Base-by-base conservation (phyloP, 768 basidiomycete species). In the Podaxis pistillaris region DNA sequence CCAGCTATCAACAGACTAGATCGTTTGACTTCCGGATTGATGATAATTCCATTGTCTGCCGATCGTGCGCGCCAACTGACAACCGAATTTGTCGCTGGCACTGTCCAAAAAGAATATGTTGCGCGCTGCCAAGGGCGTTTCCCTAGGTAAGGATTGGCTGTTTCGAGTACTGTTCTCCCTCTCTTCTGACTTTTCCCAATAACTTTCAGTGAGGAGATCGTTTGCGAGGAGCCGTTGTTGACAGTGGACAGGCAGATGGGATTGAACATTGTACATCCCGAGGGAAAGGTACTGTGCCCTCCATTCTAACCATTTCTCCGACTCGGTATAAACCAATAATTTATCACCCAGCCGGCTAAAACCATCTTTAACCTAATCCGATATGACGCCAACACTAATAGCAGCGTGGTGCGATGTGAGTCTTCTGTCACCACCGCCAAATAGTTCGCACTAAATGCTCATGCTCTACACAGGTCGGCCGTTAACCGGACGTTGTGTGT, bases 161-260 rank as follows among this genome's bases (percentile, higher is more conserved):
- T 38, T 40, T 30, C 19, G 59, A 44, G 26, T 5, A 36, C 13
- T 19, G 11, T 30, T 37, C 24, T 28, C 49, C 22, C 17, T 12
- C 40, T 54, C 13, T 22, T 11, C 15, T 40, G n/a, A 24, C 26
- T 19, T 24, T 40, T 37, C 5, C 24, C 38, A 13, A 28, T 59
- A 38, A 19, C 26, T 41, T 17, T 19, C 58, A 96, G 95, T 46
- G 89, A 83, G 58, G 91, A 95, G 69, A 76, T 93, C n/a, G 73
- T 82, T 0, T 94, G 94, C 64, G 93, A 96, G 64, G 81, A 94
- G 69, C 93, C 94, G 1, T 76, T 99, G 6, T 74, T 99, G 62
- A 95, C 94, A 0, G 87, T 98, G 1, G 97, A 99, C 75, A 83
- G 95, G 56, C 96, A 98, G 71, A 95, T 98, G 88, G 97, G 97